Evolutionary conservation across 2,329 filamentous ascomycete species (phyloP), one percentile per base, ranked within the genome.

Genomic region (Gyromitra esculenta): DNA sequence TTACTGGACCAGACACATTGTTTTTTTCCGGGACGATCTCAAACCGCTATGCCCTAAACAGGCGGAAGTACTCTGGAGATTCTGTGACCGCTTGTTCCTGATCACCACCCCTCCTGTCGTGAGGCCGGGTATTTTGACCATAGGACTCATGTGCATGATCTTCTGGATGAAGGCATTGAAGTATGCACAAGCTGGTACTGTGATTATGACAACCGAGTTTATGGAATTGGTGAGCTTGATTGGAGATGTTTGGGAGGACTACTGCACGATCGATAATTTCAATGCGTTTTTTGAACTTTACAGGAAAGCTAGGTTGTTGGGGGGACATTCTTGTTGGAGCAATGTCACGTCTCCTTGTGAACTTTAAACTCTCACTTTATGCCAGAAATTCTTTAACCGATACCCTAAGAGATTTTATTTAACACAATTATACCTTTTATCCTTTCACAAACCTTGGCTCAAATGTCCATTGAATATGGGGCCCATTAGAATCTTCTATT

Each of bases 211-310:
- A 18, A 11, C 11, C n/a, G 45, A 18, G 35, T 63, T 71, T 48
- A 8, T 13, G 45, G 9, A 41, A n/a, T 15, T 62, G n/a, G 18
- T 31, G 3, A 8, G 3, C 9, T 43, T 63, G 56, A 25, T 63
- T 2, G 35, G 45, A 62, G 5, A 1, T 15, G 39, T 39, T 35
- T 71, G 67, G 67, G 45, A 15, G 43, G 25, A 35, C 0, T 54
- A 63, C 43, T 71, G 67, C 57, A 63, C 67, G 13, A 21, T 71
- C 35, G 18, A 71, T 63, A 56, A 64, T 37, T 63, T 71, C 39
- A 52, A 45, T 25, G 68, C 68, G 35, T 71, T 63, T 39, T 71
- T 71, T 64, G 68, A 54, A 11, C 31, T 60, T 35, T 71, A 45
- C 43, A 62, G 45, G 13, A 31, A n/a, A 56, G 37, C 15, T 7